Conservation (phyloP, 2,329 filamentous ascomycete species). For the Botrytis hyacinthi region DNA sequence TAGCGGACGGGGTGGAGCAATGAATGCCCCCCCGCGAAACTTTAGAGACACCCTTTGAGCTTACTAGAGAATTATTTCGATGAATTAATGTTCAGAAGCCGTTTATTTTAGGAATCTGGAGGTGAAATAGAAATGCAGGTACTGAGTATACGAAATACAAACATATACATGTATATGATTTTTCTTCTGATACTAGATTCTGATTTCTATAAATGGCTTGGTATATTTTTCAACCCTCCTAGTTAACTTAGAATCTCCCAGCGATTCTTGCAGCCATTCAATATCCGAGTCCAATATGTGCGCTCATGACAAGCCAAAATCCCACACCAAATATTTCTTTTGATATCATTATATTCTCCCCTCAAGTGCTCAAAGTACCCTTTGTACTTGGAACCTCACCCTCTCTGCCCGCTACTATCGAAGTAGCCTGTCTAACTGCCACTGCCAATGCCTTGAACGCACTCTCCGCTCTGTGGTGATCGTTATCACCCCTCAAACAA, state of each 20-base stretch:
- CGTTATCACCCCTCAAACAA: slow-evolving; percentile 85
- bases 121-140: neutral
- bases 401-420: slow-evolving; percentile 73
- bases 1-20: slow-evolving; percentile 8
- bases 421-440: slow-evolving; percentile 75
- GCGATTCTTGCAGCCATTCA: neutral
- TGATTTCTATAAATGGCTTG: neutral
- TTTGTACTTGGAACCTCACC: slow-evolving; percentile 96
- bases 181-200: neutral
- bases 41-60: neutral
- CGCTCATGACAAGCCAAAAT: neutral
- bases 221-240: neutral
- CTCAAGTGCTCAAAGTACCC: slow-evolving; percentile 71
- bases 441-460: slow-evolving; percentile 96
- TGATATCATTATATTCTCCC: neutral
- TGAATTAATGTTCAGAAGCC: neutral
- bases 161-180: neutral
- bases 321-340: neutral
- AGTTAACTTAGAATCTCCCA: neutral
- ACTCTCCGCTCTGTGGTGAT: slow-evolving; percentile 94
- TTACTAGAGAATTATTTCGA: neutral
- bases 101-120: neutral
- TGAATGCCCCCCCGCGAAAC: slow-evolving; percentile 18
- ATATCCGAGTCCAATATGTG: too few species aligned
- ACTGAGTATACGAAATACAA: neutral